phyloP scores from a whole-genome alignment of 108 stramenopile species.

The Ochromonas danica region DNA sequence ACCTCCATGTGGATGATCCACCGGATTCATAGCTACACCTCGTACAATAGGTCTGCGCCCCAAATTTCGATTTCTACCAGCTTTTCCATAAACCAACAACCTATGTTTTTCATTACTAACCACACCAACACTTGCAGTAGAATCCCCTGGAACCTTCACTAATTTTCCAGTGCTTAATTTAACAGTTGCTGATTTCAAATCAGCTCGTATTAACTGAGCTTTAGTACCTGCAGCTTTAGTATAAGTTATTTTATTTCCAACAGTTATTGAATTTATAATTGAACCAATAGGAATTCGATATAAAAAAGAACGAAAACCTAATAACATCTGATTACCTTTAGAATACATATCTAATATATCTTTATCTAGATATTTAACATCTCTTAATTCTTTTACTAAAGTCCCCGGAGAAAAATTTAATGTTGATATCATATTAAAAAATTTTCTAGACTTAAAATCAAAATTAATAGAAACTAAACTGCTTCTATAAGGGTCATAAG shows the following conservation, averaged over 20 bases:
- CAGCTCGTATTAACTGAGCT: conserved; percentile 6
- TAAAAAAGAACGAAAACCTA: conserved; percentile 10
- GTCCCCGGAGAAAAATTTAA: conserved; percentile 22
- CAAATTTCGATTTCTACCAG: conserved; percentile 5
- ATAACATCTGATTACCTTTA: not conserved
- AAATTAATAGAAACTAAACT: conserved; percentile 23
- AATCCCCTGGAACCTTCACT: conserved; percentile 8
- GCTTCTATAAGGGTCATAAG: conserved; percentile 22
- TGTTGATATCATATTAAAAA: conserved; percentile 23
- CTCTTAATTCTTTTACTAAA: conserved; percentile 19
- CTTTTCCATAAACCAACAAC: conserved; percentile 18
- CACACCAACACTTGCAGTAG: conserved; percentile 21
- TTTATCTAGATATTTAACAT: conserved; percentile 5
- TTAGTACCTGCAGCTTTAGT: conserved; percentile 8
- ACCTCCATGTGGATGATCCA: conserved; percentile 31
- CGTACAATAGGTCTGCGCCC: conserved; percentile 4
- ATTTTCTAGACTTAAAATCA: conserved; percentile 19
- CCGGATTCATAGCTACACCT: conserved; percentile 31
- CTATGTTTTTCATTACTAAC: not conserved
- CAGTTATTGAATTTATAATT: not conserved
- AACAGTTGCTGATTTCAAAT: conserved; percentile 11
- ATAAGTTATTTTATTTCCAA: conserved; percentile 24
- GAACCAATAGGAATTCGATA: conserved; percentile 10
- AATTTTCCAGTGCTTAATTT: conserved; percentile 18
- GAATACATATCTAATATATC: conserved; percentile 17